These are phyloP conservation scores for Diaporthe citri DNA, from an alignment of 2,329 filamentous ascomycete genomes.

Conservation along the genomic window DNA sequence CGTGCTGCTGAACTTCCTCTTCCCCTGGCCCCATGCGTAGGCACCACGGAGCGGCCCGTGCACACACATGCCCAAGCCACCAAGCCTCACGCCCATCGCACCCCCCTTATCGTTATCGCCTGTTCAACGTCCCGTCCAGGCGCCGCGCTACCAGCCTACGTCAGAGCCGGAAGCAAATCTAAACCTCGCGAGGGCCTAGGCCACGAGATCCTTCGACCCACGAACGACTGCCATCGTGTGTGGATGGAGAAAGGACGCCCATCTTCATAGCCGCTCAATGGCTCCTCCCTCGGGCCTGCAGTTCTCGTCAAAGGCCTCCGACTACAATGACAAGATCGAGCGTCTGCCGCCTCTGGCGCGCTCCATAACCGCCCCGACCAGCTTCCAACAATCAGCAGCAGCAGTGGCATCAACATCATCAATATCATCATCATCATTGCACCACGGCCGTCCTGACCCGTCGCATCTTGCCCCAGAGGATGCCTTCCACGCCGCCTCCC, in stretches of 20 bases:
- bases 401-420: constrained; percentile 1
- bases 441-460: constrained; percentile 64
- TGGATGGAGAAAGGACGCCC: constrained; percentile 36
- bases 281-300: constrained; percentile 49
- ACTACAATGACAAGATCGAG: constrained; percentile 42
- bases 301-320: constrained; percentile 45
- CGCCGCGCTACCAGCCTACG: constrained; percentile 8
- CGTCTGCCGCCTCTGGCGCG: constrained; percentile 52
- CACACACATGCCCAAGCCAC: background rate
- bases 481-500: constrained; percentile 76
- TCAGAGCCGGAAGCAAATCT: constrained; percentile 10
- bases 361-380: constrained; percentile 55
- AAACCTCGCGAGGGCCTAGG: background rate
- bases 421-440: background rate
- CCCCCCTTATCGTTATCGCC: constrained; percentile 28
- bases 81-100: background rate
- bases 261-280: constrained; percentile 42
- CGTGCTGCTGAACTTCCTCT: background rate
- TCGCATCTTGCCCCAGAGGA: constrained; percentile 86
- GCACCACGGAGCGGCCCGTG: constrained; percentile 4
- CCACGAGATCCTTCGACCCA: background rate
- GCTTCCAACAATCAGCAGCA: constrained; percentile 41
- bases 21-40: background rate
- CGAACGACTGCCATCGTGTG: background rate
- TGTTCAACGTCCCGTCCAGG: constrained; percentile 13